These are phyloP conservation scores for Globisporangium acanthophoron DNA, from an alignment of 352 stramenopile species.

Conservation along the genomic window DNA sequence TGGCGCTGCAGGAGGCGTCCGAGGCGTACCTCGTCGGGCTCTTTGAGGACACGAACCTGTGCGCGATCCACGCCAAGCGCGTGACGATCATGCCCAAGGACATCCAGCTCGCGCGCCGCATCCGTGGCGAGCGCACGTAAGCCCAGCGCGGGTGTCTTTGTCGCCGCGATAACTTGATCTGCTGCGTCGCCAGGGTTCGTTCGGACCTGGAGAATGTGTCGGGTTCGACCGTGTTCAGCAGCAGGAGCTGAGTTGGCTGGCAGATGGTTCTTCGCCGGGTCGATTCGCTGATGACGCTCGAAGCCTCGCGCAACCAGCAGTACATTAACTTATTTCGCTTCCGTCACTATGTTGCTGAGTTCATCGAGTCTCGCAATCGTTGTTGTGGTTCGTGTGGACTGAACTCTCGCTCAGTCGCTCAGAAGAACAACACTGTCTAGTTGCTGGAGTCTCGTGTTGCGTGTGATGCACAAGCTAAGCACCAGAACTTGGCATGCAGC, in stretches of 20 bases:
- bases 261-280: too few species aligned
- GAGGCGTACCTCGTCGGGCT: conserved; percentile 94
- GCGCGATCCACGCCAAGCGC: conserved; percentile 93
- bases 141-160: background rate
- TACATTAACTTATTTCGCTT: background rate
- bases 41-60: conserved; percentile 96
- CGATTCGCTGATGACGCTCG: background rate
- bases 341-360: background rate
- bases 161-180: background rate
- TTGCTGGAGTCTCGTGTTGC: too few species aligned
- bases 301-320: background rate
- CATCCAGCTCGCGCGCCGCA: conserved; percentile 90
- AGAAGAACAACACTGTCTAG: too few species aligned
- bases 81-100: conserved; percentile 95
- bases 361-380: background rate
- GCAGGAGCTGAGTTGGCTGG: too few species aligned
- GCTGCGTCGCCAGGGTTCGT: background rate
- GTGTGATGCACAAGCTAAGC: too few species aligned
- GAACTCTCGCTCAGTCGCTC: too few species aligned
- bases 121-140: conserved; percentile 86
- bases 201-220: background rate
- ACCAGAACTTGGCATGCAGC: too few species aligned
- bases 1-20: conserved; percentile 91
- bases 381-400: background rate
- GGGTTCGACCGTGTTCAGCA: too few species aligned